A percentile compares a stretch with the other conserved stretches of the same genome.
Evolutionary conservation across 2,329 filamentous ascomycete species (phyloP).

Genomic region (Sphaceloma murrayae): DNA sequence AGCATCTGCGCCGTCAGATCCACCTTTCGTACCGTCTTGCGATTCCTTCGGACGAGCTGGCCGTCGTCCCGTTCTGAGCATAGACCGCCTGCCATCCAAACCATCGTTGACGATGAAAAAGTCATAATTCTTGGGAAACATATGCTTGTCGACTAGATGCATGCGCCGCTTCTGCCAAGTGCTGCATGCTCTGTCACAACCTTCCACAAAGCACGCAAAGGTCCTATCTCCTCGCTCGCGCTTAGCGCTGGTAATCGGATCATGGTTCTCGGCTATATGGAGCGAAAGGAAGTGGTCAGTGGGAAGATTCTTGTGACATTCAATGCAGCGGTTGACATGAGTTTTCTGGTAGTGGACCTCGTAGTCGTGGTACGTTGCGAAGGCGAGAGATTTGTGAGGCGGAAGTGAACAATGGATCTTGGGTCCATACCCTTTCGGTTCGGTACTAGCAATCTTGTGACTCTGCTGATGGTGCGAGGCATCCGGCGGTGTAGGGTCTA

Average conservation of each 20-base stretch:
- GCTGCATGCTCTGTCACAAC: constrained; percentile 74
- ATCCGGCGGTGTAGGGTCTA: no score
- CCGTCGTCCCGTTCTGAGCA: constrained; percentile 51
- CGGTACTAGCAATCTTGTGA: constrained; percentile 41
- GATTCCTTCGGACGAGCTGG: not conserved
- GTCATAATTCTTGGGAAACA: constrained; percentile 78
- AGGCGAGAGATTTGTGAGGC: constrained; percentile 64
- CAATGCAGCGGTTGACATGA: constrained; percentile 75
- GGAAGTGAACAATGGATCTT: constrained; percentile 74
- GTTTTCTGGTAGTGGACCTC: constrained; percentile 74
- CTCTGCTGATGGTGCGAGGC: no score
- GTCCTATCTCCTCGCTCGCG: constrained; percentile 78
- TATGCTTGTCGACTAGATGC: constrained; percentile 90
- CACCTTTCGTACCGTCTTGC: not conserved
- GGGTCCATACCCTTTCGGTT: constrained; percentile 28
- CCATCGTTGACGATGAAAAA: constrained; percentile 80
- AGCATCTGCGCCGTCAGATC: not conserved
- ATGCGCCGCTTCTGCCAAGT: constrained; percentile 74
- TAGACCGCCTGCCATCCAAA: constrained; percentile 73
- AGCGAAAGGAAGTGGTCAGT: constrained; percentile 68
- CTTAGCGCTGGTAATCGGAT: constrained; percentile 62
- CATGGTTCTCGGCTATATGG: constrained; percentile 87
- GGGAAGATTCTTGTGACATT: constrained; percentile 77
- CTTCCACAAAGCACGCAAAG: constrained; percentile 84
- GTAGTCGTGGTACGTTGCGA: constrained; percentile 68